phyloP scores from a whole-genome alignment of 768 basidiomycete genomes.

The Chiua virens region DNA sequence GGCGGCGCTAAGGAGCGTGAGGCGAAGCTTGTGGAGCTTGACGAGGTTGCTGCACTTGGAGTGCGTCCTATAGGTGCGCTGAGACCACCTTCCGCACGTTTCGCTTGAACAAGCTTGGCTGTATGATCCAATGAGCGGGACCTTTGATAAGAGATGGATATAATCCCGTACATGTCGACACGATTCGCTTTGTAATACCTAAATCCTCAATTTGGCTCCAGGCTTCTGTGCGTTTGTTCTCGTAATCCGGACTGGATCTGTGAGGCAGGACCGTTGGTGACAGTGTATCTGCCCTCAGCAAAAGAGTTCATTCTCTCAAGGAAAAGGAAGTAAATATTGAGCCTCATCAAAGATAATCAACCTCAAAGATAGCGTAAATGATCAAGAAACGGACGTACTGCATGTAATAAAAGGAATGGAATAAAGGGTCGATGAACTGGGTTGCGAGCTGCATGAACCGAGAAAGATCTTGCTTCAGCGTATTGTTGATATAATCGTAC shows the following conservation, averaged over 20 bases:
- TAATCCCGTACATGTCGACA: slow-evolving; percentile 73
- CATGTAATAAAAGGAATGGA: slow-evolving; percentile 99
- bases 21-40: slow-evolving; percentile 27
- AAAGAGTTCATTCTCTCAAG: slow-evolving; percentile 93
- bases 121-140: slow-evolving; percentile 11
- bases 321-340: slow-evolving; percentile 92
- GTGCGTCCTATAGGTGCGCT: slow-evolving; percentile 38
- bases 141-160: not conserved
- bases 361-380: not conserved
- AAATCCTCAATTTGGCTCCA: slow-evolving; percentile 77
- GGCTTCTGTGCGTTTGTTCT: slow-evolving; percentile 80
- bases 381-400: slow-evolving; percentile 60
- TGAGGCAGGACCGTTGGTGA: slow-evolving; percentile 59
- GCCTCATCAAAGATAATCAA: slow-evolving; percentile 40
- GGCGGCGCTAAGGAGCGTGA: slow-evolving; percentile 28
- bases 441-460: slow-evolving; percentile 88
- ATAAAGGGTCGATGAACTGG: slow-evolving; percentile 94
- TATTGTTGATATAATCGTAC: slow-evolving; percentile 89
- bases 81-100: slow-evolving; percentile 35
- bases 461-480: slow-evolving; percentile 89
- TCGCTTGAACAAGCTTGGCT: slow-evolving; percentile 71
- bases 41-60: slow-evolving; percentile 23
- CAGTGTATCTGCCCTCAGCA: slow-evolving; percentile 74
- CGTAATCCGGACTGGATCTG: slow-evolving; percentile 78
- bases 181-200: slow-evolving; percentile 77